Evolutionary conservation across 345 rosid genomes (phyloP).

Genomic region (Microthlaspi erraticum): DNA sequence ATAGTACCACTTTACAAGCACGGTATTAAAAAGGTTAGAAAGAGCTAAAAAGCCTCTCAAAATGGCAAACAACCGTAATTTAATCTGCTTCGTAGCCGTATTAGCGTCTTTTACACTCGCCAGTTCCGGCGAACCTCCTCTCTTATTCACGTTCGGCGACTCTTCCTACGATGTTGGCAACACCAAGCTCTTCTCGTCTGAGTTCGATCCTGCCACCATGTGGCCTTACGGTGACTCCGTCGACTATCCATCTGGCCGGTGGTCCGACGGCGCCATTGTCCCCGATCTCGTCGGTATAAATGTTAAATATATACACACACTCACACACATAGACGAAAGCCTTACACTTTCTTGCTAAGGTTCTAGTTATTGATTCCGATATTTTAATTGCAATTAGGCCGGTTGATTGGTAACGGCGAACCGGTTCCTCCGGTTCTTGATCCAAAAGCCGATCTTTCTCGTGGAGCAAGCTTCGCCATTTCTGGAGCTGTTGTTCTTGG

Average conservation of each 20-base stretch:
- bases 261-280: conserved; percentile 45
- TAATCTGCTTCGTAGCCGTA: conserved; percentile 25
- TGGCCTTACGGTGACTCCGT: conserved; percentile 48
- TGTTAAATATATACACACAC: background rate
- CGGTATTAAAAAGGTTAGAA: too few relatives aligned
- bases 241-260: conserved; percentile 43
- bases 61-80: conserved; percentile 27
- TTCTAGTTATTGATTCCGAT: conserved; percentile 12
- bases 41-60: background rate
- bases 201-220: conserved; percentile 38
- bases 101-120: conserved; percentile 9
- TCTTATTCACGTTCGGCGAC: conserved; percentile 47
- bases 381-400: conserved; percentile 28
- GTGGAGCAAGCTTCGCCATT: conserved; percentile 45
- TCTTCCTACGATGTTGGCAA: conserved; percentile 49
- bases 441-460: conserved; percentile 36
- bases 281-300: conserved; percentile 41
- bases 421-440: conserved; percentile 43
- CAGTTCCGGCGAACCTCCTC: conserved; percentile 38
- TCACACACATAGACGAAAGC: background rate
- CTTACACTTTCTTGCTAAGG: background rate
- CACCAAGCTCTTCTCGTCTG: conserved; percentile 39
- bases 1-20: too few relatives aligned
- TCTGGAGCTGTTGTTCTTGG: conserved; percentile 41
- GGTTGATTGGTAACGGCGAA: conserved; percentile 27